Evolutionary conservation across 1,139 yeast species (phyloP), one percentile per base, ranked within the genome.

Genomic region (Pichia sp.): DNA sequence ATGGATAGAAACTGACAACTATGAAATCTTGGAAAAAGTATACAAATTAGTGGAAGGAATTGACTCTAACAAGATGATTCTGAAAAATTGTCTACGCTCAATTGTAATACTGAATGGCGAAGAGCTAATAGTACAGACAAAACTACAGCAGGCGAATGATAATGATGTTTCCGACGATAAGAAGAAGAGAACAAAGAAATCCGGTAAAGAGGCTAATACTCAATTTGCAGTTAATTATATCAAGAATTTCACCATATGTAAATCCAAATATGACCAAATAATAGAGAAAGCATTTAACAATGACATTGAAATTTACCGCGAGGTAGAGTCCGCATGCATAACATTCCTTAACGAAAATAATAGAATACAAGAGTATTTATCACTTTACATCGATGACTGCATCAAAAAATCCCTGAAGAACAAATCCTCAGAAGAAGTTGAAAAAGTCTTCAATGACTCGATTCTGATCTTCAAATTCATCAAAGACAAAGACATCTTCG

Each of bases 401-500:
- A 80, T 83, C 63, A 86, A 82, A 66, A 87, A 80, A 63, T 73
- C 83, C 2, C 69, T 76, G 26, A 83, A 78, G 58, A 74, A 76
- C 21, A 72, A 72, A 51, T 66, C 79, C 1, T 76, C 77, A 18
- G 79, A 76, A 50, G 82, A 76, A 52, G 70, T 80, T 1, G 89
- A 84, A 55, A 74, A 70, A 1, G 71, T 80, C 9, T 69, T 89
- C 45, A 74, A 74, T 46, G 76, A 78, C 43, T 78, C 90, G 0
- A 74, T 86, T 10, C 69, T 74, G 36, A 74, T 93, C 44, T 83
- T 90, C 62, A 73, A 85, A 52, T 83, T 80, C 60, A 75, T 93
- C 41, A 76, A 80, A 50, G 97, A 93, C 61, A 91, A 89, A 64
- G 98, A 93, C 67, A 74, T 88, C 39, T 93, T 93, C 69, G 96